These are phyloP conservation scores for Aspergillus melleus DNA, from an alignment of 2,329 filamentous ascomycete genomes.

Conservation along the genomic window DNA sequence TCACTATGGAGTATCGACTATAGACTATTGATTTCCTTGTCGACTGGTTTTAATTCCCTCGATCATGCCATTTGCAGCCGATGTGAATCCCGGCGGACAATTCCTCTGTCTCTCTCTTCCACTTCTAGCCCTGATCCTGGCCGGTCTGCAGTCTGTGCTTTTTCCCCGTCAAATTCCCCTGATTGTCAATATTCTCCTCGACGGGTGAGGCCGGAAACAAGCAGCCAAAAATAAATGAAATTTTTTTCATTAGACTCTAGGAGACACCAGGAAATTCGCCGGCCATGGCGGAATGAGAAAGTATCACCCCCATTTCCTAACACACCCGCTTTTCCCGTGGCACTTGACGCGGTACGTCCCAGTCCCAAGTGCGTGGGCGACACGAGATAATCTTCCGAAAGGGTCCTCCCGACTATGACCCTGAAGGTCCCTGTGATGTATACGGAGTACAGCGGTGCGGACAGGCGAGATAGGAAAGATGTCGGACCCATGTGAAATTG, in stretches of 20 bases:
- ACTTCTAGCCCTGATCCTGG: background rate
- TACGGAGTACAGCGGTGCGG: background rate
- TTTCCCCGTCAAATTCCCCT: background rate
- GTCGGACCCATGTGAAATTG: background rate
- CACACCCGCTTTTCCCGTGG: conserved; percentile 14
- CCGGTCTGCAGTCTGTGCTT: background rate
- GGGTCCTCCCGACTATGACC: conserved; percentile 10
- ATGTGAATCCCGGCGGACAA: background rate
- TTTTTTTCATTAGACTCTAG: background rate
- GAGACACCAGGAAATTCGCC: conserved; percentile 13
- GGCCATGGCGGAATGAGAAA: conserved; percentile 4
- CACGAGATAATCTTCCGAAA: conserved; percentile 22
- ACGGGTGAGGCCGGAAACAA: conserved; percentile 2
- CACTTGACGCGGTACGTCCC: conserved; percentile 4
- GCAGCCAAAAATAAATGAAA: background rate
- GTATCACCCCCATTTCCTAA: conserved; percentile 5
- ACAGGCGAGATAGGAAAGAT: background rate
- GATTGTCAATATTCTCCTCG: background rate
- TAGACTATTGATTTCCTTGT: background rate
- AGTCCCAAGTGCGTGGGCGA: conserved; percentile 7
- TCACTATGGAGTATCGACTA: background rate
- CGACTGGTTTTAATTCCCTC: background rate
- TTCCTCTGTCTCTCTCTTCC: background rate
- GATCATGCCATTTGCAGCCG: background rate
- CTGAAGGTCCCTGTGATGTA: background rate